Percentiles rank a stretch among this genome's conserved stretches.
Conservation (phyloP, 805 yeast genomes). For the Barnettozyma vustinii region DNA sequence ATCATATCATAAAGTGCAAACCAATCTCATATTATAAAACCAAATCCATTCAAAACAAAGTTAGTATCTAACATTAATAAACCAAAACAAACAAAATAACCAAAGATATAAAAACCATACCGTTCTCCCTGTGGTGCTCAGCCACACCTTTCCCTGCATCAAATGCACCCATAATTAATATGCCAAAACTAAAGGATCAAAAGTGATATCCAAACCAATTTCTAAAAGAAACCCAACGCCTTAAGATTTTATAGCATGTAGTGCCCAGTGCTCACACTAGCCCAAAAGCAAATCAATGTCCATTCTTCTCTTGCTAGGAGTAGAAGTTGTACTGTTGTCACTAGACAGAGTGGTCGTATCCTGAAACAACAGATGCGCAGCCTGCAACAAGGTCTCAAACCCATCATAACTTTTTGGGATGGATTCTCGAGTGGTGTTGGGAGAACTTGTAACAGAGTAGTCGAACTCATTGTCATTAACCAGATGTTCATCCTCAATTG, state of each 20-base stretch:
- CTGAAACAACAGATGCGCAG: conserved; percentile 23
- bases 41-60: not conserved
- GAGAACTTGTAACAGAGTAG: not conserved
- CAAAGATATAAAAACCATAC: not conserved
- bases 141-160: not conserved
- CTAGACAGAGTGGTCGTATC: conserved; percentile 3
- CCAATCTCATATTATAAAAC: not conserved
- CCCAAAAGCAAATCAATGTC: conserved; percentile 18
- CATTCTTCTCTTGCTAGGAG: conserved; percentile 13
- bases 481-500: conserved; percentile 6
- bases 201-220: not conserved
- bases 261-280: not conserved
- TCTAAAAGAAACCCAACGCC: not conserved
- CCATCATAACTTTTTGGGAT: conserved; percentile 22
- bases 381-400: conserved; percentile 20
- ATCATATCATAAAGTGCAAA: not conserved
- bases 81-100: not conserved
- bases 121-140: not conserved
- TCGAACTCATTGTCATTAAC: not conserved
- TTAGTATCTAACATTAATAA: no score
- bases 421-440: not conserved
- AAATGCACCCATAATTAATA: not conserved
- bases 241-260: no score
- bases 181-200: not conserved
- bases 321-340: not conserved